Evolutionary conservation across 495 filamentous ascomycete species (phyloP), one percentile per base, ranked within the genome.

Genomic region (Bryoglossum gracile): DNA sequence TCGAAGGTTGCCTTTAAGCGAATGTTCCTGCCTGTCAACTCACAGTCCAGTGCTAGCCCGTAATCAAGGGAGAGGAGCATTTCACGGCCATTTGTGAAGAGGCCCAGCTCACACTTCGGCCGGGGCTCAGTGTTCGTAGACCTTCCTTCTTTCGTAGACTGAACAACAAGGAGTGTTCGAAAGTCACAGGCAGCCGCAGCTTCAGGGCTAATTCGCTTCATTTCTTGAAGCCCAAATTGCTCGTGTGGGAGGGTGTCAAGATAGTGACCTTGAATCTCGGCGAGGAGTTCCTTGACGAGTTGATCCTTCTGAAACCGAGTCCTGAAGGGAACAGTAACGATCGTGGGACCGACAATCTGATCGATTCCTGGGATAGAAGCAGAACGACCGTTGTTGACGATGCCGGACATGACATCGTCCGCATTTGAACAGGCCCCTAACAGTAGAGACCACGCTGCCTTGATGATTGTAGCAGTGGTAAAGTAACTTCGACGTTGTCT

Each of bases 1-100:
- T 48, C 45, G 33, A 48, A 48, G 3, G 45, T 48, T 21, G 45
- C 45, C 25, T 33, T 19, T 14, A 48, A 48, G 14, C 40, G 33
- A 23, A 48, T 25, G 16, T n/a, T 48, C 3, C 16, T 26, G 5
- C 25, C 33, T 13, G 17, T 14, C 21, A 48, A 33, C 16, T 48
- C 45, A 33, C 45, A 48, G 11, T 48, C 45, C 45, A 48, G 41
- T 19, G 40, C 45, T 8, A 48, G 16, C 16, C 17, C 39, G 21
- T 22, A 43, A 24, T 43, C 39, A 14, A 43, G 21, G 14, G 24
- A 14, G 5, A 21, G 39, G 39, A 43, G 24, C 5, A 9, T 14
- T 9, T 43, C 21, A 16, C 39, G 21, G n/a, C n/a, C n/a, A n/a
- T n/a, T n/a, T n/a, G n/a, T n/a, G n/a, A n/a, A n/a, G n/a, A n/a